Evolutionary conservation across 116 monocot genomes (phyloP), one percentile per base, ranked within the genome.

Genomic region (Dioscorea cayenensis): DNA sequence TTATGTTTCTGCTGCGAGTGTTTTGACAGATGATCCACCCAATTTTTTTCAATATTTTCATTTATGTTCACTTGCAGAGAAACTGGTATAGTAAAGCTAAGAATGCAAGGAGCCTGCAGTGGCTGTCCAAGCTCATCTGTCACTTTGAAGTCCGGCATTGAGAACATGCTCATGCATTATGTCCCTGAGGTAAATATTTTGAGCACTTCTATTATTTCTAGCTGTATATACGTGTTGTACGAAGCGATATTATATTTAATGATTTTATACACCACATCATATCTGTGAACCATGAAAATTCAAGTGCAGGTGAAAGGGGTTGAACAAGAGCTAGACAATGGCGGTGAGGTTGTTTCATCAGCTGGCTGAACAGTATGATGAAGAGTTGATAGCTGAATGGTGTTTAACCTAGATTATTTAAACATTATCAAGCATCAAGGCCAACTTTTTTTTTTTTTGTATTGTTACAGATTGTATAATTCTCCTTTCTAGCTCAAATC

Each of bases 91-190:
- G 93, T 97, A 23, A 97, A 89, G 80, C 73, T 93, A 67, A 86
- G 67, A 73, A 90, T 97, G 97, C 97, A 97, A 84, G 97, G 93
- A 64, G 97, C 97, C 48, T 92, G 97, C 55, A 97, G 93, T 36
- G 96, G 97, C 50, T 97, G 97, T 73, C 97, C 97, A 6, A 93
- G 97, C 71, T 93, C 97, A 7, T 88, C 97, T 51, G 97, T 97
- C n/a, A 97, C 97, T 23, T 76, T 97, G 79, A 97, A 97, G 85
- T 93, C 93, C 29, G 90, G 93, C 63, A 97, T 97, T 23, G 97
- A 97, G 77, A 97, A 97, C 64, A 97, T 97, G 90, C 92, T 97
- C 49, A 88, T 92, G 90, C 97, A 97, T 77, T 97, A 97, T 82
- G 84, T 92, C 25, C 90, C 92, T 8, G 96, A 97, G 96, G 96